Conservation (phyloP, 768 basidiomycete species). For the Amanita subjunquillea region DNA sequence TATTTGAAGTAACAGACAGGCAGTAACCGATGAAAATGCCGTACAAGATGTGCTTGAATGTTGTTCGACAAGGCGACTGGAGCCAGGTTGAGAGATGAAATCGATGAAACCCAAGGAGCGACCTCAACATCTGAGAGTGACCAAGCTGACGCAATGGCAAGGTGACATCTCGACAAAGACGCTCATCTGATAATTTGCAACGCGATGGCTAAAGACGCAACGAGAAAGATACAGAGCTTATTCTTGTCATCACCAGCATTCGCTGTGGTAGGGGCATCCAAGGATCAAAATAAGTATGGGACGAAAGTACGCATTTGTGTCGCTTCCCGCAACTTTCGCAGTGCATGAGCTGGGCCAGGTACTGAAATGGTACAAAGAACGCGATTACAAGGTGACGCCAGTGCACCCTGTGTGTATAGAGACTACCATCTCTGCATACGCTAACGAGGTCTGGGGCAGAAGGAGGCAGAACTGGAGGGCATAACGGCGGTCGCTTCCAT, state of each 20-base stretch:
- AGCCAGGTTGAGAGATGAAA: conserved; percentile 19
- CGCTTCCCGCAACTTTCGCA: neutral
- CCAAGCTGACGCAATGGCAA: neutral
- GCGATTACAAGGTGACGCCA: conserved; percentile 52
- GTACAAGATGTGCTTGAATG: conserved; percentile 25
- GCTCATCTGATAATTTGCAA: neutral
- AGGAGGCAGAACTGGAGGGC: conserved; percentile 61
- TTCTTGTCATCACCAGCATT: conserved; percentile 58
- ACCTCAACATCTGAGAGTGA: neutral
- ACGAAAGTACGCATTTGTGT: conserved; percentile 40
- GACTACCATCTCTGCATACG: neutral
- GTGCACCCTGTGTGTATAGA: conserved; percentile 54
- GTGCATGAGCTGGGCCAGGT: conserved; percentile 32
- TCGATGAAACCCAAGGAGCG: neutral
- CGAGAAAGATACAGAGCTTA: conserved; percentile 31
- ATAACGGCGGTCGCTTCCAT: conserved; percentile 45
- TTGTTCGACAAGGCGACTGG: conserved; percentile 25
- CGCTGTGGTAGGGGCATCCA: conserved; percentile 80
- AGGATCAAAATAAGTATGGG: conserved; percentile 68
- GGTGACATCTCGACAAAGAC: neutral
- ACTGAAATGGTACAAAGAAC: conserved; percentile 64
- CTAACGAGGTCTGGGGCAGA: conserved; percentile 29
- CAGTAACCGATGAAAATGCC: conserved; percentile 65
- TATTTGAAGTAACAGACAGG: conserved; percentile 62
- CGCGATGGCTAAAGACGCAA: conserved; percentile 11